Conservation (phyloP, 2,329 filamentous ascomycete species). For the Fusarium brachygibbosum region DNA sequence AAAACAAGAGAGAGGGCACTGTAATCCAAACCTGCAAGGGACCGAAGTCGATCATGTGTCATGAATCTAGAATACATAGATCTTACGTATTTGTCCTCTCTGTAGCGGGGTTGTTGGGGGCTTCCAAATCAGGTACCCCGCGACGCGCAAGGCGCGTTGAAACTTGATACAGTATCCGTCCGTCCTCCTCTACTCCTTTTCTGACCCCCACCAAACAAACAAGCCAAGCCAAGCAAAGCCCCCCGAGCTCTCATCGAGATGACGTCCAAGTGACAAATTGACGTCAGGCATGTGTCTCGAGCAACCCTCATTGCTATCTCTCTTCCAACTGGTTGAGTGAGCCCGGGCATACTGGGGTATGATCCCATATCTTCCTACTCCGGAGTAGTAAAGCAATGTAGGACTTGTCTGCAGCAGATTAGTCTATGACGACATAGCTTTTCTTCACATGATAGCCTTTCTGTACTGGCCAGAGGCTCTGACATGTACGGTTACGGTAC, state of each 20-base stretch:
- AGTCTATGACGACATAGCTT: slow-evolving; percentile 44
- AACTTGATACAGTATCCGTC: not conserved
- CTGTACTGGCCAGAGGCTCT: slow-evolving; percentile 4
- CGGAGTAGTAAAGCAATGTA: slow-evolving; percentile 10
- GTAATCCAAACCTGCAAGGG: slow-evolving; percentile 23
- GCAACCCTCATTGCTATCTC: slow-evolving; percentile 34
- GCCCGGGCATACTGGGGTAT: slow-evolving; percentile 7
- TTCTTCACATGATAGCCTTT: slow-evolving; percentile 39
- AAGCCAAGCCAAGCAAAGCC: slow-evolving; percentile 1
- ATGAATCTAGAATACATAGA: not conserved
- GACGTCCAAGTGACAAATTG: slow-evolving; percentile 39
- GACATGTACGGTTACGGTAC: slow-evolving; percentile 1
- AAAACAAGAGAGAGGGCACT: not conserved
- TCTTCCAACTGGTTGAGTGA: slow-evolving; percentile 13
- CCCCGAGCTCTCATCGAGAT: slow-evolving; percentile 26
- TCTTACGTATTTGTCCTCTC: slow-evolving; percentile 2
- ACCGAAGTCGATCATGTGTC: not conserved
- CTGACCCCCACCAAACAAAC: slow-evolving; percentile 27
- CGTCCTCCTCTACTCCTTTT: not conserved
- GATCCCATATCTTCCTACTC: slow-evolving; percentile 1
- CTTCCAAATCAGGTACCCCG: slow-evolving; percentile 20
- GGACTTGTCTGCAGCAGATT: slow-evolving; percentile 11
- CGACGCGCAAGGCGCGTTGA: slow-evolving; percentile 36
- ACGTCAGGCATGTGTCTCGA: slow-evolving; percentile 33
- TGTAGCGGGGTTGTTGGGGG: slow-evolving; percentile 6